A percentile compares a stretch with the other conserved stretches of the same genome.
phyloP scores from a whole-genome alignment of 306 rosid genomes.

The Mimosa bimucronata region DNA sequence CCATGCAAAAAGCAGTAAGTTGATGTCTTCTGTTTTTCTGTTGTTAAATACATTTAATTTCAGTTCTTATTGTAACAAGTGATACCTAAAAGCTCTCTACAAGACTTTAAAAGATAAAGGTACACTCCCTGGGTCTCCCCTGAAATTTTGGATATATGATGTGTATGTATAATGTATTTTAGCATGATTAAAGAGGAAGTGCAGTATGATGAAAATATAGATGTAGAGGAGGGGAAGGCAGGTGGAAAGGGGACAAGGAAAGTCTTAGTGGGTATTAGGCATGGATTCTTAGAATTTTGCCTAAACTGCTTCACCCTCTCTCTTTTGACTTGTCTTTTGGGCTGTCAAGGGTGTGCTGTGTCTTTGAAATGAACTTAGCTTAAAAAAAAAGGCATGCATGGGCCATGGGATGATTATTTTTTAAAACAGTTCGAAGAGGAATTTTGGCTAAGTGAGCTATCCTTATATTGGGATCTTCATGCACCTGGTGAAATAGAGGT shows the following conservation, averaged over 20 bases:
- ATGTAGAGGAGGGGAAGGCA: neutral
- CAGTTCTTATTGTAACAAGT: slow-evolving; percentile 11
- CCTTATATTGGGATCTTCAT: slow-evolving; percentile 13
- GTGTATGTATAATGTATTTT: neutral
- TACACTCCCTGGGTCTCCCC: neutral
- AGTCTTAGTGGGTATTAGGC: neutral
- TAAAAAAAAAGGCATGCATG: slow-evolving; percentile 16
- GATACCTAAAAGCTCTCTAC: slow-evolving; percentile 19
- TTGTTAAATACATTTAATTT: slow-evolving; percentile 6
- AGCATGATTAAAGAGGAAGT: neutral
- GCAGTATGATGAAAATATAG: neutral
- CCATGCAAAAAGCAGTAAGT: slow-evolving; percentile 68
- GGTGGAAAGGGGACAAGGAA: neutral
- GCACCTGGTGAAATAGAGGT: neutral
- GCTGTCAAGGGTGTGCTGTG: slow-evolving; percentile 18
- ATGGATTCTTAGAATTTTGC: neutral
- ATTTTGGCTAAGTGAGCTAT: slow-evolving; percentile 13
- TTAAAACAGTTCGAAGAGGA: slow-evolving; percentile 19
- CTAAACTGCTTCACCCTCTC: neutral
- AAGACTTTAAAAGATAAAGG: slow-evolving; percentile 3
- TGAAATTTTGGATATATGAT: neutral
- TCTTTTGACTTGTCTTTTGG: neutral
- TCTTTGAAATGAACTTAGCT: slow-evolving; percentile 15
- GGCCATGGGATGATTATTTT: slow-evolving; percentile 5
- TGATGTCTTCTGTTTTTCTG: slow-evolving; percentile 29